Percentiles rank a stretch among this genome's conserved stretches.
These are phyloP conservation scores for Mytilinidion resinicola DNA, from an alignment of 495 filamentous ascomycete genomes.

Conservation along the genomic window DNA sequence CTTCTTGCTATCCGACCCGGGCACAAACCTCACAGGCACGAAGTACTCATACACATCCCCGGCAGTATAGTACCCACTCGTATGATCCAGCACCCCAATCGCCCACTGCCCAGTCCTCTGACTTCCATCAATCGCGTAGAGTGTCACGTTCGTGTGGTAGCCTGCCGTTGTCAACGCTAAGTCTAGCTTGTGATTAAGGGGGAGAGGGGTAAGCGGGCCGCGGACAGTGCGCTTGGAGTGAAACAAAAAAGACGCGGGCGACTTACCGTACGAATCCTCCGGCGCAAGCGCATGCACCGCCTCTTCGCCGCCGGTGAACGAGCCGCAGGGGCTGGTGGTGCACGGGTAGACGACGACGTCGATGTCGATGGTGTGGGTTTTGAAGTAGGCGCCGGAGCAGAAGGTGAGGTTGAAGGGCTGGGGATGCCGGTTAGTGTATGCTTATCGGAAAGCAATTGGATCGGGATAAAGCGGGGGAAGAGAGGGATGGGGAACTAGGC, in stretches of 20 bases:
- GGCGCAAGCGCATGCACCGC: background rate
- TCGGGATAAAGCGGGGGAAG: background rate
- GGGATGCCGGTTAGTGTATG: background rate
- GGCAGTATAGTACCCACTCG: background rate
- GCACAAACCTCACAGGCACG: background rate
- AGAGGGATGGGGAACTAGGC: background rate
- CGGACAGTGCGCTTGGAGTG: too few species aligned
- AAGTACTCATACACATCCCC: background rate
- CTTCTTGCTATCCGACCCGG: background rate
- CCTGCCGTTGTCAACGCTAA: background rate
- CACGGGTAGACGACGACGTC: background rate
- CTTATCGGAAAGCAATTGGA: background rate
- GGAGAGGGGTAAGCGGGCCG: too few species aligned
- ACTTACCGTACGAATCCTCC: background rate
- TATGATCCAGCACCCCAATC: background rate
- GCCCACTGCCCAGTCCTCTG: background rate
- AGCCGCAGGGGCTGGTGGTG: background rate
- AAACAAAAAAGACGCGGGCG: background rate
- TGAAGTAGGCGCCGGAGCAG: conserved; percentile 1
- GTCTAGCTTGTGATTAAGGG: too few species aligned
- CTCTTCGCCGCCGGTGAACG: background rate
- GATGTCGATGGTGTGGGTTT: conserved; percentile 3
- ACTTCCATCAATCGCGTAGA: background rate
- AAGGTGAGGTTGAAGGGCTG: conserved; percentile 2
- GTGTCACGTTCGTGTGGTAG: background rate